phyloP scores from a whole-genome alignment of 139 green algal genomes.

The Chlamydomonas incerta region DNA sequence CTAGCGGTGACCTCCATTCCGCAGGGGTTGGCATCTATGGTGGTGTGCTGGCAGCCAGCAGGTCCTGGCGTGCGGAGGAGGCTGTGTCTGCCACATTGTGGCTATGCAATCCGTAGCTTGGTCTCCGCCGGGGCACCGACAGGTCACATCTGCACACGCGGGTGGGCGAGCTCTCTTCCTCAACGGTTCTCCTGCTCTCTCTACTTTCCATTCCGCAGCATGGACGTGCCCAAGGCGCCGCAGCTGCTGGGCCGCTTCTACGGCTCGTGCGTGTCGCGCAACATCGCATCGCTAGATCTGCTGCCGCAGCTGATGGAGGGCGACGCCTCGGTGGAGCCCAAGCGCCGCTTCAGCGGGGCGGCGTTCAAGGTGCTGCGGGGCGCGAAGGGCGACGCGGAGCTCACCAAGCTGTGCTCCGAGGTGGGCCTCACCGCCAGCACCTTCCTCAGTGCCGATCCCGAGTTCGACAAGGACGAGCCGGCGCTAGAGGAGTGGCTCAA shows the following conservation, averaged over 20 bases:
- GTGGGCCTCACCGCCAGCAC: constrained; percentile 49
- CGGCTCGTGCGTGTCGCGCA: constrained; percentile 54
- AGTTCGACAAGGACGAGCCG: constrained; percentile 75
- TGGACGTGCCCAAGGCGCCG: constrained; percentile 84
- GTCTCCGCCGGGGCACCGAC: too few relatives aligned
- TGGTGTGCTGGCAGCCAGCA: too few relatives aligned
- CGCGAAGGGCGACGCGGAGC: constrained; percentile 48
- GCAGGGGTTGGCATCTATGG: too few relatives aligned
- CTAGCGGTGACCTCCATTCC: too few relatives aligned
- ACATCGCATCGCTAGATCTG: constrained; percentile 31
- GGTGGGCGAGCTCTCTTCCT: too few relatives aligned
- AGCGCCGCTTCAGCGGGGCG: constrained; percentile 66
- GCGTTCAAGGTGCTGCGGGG: constrained; percentile 60
- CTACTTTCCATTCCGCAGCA: constrained; percentile 28
- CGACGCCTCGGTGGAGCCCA: constrained; percentile 68
- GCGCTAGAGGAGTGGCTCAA: constrained; percentile 65
- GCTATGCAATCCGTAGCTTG: too few relatives aligned
- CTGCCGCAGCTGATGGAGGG: constrained; percentile 49
- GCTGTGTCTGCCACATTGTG: too few relatives aligned
- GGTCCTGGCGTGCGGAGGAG: too few relatives aligned
- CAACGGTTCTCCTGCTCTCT: neutral
- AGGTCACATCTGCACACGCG: too few relatives aligned
- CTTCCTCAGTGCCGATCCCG: constrained; percentile 72
- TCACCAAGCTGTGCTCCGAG: constrained; percentile 44
- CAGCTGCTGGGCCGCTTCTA: constrained; percentile 76